Evolutionary conservation across 2,329 filamentous ascomycete species (phyloP).

Genomic region (Paecilomyces formosus): DNA sequence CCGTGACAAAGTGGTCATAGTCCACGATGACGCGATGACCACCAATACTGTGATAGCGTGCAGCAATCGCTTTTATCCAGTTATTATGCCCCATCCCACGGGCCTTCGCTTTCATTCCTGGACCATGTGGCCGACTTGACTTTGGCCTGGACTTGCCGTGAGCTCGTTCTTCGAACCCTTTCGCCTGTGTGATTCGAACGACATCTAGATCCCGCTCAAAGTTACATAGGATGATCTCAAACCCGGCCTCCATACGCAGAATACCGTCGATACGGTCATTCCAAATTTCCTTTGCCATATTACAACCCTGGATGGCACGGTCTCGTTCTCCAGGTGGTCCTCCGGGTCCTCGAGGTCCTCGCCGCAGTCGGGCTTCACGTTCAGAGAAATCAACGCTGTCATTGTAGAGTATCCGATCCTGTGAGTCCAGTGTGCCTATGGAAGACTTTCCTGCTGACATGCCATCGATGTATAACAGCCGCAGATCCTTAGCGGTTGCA

Average conservation of each 20-base stretch:
- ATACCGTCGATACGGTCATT: conserved; percentile 52
- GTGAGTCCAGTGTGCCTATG: conserved; percentile 61
- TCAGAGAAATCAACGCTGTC: conserved; percentile 9
- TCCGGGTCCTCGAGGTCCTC: background rate
- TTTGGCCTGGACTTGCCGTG: background rate
- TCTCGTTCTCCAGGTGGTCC: conserved; percentile 31
- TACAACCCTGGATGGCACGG: conserved; percentile 52
- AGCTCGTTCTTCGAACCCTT: conserved; percentile 1
- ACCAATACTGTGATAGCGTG: conserved; percentile 25
- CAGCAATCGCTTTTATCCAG: conserved; percentile 15
- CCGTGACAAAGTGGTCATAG: conserved; percentile 43
- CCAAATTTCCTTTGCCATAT: conserved; percentile 45
- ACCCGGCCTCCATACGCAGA: conserved; percentile 61
- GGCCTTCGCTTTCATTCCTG: conserved; percentile 2
- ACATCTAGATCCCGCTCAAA: conserved; percentile 42
- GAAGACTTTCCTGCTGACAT: conserved; percentile 59
- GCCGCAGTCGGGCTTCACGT: background rate
- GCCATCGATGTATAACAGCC: conserved; percentile 62
- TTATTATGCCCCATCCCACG: conserved; percentile 6
- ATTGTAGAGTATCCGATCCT: conserved; percentile 55
- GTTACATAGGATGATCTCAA: conserved; percentile 62
- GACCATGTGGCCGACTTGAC: background rate
- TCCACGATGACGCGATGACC: conserved; percentile 36
- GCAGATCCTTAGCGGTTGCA: conserved; percentile 48
- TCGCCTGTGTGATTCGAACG: conserved; percentile 23